Conservation (phyloP, 768 basidiomycete genomes). For the Leccinum fibrillosum region DNA sequence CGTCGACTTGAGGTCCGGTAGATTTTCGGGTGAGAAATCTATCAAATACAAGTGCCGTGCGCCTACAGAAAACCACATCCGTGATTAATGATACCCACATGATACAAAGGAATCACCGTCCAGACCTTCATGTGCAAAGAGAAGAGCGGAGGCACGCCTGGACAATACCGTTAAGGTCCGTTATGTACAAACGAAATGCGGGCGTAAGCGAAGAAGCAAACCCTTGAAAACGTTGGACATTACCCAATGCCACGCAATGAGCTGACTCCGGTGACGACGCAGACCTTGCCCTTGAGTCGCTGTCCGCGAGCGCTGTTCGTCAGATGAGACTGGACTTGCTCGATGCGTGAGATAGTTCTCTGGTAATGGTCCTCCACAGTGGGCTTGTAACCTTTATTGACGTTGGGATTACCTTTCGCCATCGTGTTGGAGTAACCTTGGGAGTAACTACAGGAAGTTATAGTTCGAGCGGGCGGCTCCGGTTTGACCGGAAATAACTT, state of each 20-base stretch:
- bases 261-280: conserved; percentile 84
- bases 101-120: not conserved
- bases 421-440: conserved; percentile 1
- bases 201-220: conserved; percentile 11
- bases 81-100: conserved; percentile 2
- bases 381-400: conserved; percentile 9
- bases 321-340: conserved; percentile 68
- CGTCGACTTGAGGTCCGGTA: conserved; percentile 67
- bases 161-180: not conserved
- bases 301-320: conserved; percentile 46
- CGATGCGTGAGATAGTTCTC: conserved; percentile 61
- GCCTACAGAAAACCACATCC: conserved; percentile 39
- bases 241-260: conserved; percentile 90
- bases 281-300: conserved; percentile 74
- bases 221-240: conserved; percentile 10
- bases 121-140: conserved; percentile 78
- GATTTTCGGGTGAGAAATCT: conserved; percentile 63
- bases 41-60: conserved; percentile 76
- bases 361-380: conserved; percentile 51
- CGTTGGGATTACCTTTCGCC: conserved; percentile 12
- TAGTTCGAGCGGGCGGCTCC: not conserved
- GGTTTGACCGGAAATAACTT: not conserved
- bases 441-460: not conserved
- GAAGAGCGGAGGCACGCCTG: conserved; percentile 69
- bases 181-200: conserved; percentile 1